Conservation (phyloP, 176 grass and related monocot genomes). For the Rhipidocladum racemiflorum region DNA sequence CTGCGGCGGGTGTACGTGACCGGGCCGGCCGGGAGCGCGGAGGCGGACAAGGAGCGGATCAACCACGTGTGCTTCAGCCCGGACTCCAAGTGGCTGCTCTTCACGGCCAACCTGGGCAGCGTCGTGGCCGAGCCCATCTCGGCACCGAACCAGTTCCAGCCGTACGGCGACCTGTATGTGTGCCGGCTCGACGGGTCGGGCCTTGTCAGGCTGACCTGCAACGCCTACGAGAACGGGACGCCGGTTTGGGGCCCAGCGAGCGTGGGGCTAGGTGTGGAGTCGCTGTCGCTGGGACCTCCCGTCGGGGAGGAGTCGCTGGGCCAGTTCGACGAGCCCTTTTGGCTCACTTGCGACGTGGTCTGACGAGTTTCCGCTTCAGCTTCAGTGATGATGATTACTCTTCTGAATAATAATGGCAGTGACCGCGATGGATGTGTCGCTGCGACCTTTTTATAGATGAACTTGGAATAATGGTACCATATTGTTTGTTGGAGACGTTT, state of each 20-base stretch:
- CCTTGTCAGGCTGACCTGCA: conserved; percentile 64
- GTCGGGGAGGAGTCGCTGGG: conserved; percentile 49
- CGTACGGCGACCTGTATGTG: conserved; percentile 76
- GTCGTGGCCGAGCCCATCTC: conserved; percentile 63
- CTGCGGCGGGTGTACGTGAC: conserved; percentile 63
- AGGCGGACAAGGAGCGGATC: conserved; percentile 70
- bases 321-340: conserved; percentile 67
- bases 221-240: conserved; percentile 85
- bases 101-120: conserved; percentile 69
- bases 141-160: conserved; percentile 76
- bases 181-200: conserved; percentile 68
- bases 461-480: background rate
- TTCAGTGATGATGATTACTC: background rate
- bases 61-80: conserved; percentile 96
- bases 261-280: background rate
- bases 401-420: background rate
- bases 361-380: background rate
- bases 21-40: conserved; percentile 40
- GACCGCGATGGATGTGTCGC: background rate
- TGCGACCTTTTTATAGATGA: background rate
- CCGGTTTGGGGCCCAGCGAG: conserved; percentile 46
- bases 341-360: conserved; percentile 54
- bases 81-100: conserved; percentile 71
- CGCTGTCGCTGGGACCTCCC: conserved; percentile 20
- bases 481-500: background rate